Evolutionary conservation across 2,329 filamentous ascomycete species (phyloP).

Genomic region (Cytospora schulzeri): DNA sequence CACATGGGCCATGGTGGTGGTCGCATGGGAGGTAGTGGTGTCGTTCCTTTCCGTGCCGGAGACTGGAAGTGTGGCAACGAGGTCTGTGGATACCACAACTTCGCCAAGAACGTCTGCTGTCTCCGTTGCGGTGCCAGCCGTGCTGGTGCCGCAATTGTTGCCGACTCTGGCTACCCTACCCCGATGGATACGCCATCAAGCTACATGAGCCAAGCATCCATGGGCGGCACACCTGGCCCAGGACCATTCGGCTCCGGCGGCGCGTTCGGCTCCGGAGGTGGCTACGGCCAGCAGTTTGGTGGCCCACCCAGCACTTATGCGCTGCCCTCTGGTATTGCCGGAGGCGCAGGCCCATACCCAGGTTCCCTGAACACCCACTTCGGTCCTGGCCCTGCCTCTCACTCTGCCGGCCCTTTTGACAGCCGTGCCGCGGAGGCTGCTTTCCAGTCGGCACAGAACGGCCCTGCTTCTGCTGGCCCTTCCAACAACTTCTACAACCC

Average conservation of each 20-base stretch:
- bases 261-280: constrained; percentile 66
- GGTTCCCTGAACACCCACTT: constrained; percentile 77
- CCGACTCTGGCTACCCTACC: constrained; percentile 88
- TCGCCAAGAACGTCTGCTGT: constrained; percentile 98
- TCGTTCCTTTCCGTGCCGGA: constrained; percentile 95
- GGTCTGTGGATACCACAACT: constrained; percentile 97
- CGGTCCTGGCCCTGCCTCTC: constrained; percentile 73
- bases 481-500: constrained; percentile 72
- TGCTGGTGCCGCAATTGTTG: constrained; percentile 89
- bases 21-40: constrained; percentile 78
- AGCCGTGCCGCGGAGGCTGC: constrained; percentile 92
- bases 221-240: constrained; percentile 79
- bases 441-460: constrained; percentile 86
- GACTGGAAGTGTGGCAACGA: constrained; percentile 99
- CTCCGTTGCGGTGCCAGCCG: constrained; percentile 94
- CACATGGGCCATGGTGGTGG: constrained; percentile 52
- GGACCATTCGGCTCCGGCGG: constrained; percentile 71
- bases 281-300: constrained; percentile 79
- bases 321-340: constrained; percentile 82
- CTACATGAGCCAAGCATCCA: constrained; percentile 88
- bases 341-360: constrained; percentile 76
- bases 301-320: constrained; percentile 87
- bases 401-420: constrained; percentile 85
- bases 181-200: constrained; percentile 84
- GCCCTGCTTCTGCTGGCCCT: constrained; percentile 73